Percentiles rank a stretch among this genome's conserved stretches.
Conservation (phyloP, 2,329 filamentous ascomycete genomes). For the Colletotrichum chlorophyti region DNA sequence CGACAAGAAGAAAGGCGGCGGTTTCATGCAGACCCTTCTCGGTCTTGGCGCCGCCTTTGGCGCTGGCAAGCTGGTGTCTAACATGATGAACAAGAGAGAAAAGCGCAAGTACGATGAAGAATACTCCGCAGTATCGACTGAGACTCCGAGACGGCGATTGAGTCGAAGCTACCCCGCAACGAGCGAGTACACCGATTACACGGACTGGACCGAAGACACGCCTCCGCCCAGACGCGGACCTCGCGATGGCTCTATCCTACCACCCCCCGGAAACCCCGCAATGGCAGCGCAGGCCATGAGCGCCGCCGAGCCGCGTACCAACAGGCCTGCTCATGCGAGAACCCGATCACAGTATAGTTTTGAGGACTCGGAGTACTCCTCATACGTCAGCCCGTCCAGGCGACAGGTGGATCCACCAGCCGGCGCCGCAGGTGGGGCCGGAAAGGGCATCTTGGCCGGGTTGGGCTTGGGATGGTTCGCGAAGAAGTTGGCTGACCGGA, state of each 20-base stretch:
- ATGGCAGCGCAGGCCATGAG: constrained; percentile 54
- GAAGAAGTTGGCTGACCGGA: constrained; percentile 67
- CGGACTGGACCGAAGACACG: constrained; percentile 41
- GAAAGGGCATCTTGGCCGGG: constrained; percentile 64
- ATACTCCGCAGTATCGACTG: constrained; percentile 68
- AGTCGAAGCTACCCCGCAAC: constrained; percentile 46
- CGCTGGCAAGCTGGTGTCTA: constrained; percentile 66
- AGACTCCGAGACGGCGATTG: constrained; percentile 60
- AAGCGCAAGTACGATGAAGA: constrained; percentile 60
- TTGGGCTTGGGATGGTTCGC: constrained; percentile 74
- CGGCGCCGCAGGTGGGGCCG: constrained; percentile 53
- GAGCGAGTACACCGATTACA: constrained; percentile 61
- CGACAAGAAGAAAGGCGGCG: constrained; percentile 51
- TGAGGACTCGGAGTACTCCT: constrained; percentile 64
- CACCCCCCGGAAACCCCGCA: constrained; percentile 52
- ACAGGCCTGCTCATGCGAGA: constrained; percentile 54
- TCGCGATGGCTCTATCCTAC: constrained; percentile 50
- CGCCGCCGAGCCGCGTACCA: constrained; percentile 51
- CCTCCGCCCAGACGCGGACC: constrained; percentile 19
- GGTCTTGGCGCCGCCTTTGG: constrained; percentile 68
- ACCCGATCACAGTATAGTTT: constrained; percentile 51
- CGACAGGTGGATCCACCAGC: constrained; percentile 53
- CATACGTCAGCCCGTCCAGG: constrained; percentile 68
- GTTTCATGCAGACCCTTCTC: constrained; percentile 67
- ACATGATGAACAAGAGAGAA: constrained; percentile 61